These are phyloP conservation scores for Knoxdaviesia capensis DNA, from an alignment of 2,329 filamentous ascomycete genomes.

Conservation along the genomic window DNA sequence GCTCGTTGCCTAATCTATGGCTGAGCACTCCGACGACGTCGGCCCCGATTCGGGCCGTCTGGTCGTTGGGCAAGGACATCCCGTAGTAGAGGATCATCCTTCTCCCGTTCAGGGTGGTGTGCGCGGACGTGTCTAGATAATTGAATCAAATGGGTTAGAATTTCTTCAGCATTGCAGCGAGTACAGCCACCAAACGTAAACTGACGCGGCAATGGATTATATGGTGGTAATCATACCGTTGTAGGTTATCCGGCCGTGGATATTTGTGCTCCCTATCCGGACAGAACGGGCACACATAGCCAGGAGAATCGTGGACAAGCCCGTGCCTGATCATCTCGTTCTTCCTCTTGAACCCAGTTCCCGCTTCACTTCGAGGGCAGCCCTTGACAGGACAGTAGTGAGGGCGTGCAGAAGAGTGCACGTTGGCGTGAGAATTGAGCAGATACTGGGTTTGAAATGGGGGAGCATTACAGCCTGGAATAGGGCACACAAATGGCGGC, in stretches of 20 bases:
- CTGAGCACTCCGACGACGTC: conserved; percentile 43
- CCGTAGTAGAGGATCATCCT: conserved; percentile 63
- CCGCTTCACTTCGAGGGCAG: conserved; percentile 41
- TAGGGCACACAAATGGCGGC: conserved; percentile 2
- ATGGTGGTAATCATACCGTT: conserved; percentile 40
- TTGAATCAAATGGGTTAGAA: neutral
- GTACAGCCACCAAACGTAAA: neutral
- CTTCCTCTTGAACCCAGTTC: conserved; percentile 51
- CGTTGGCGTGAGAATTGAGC: conserved; percentile 60
- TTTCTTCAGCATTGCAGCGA: neutral
- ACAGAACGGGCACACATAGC: conserved; percentile 93
- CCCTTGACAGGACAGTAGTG: conserved; percentile 45
- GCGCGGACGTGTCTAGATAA: conserved; percentile 66
- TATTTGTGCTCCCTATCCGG: conserved; percentile 87
- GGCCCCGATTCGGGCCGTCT: conserved; percentile 64
- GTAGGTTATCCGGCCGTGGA: conserved; percentile 84
- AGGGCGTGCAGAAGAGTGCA: conserved; percentile 43
- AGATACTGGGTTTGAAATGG: conserved; percentile 64
- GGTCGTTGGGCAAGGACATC: conserved; percentile 73
- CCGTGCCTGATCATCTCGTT: conserved; percentile 61
- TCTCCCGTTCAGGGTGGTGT: conserved; percentile 76
- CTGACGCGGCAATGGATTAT: neutral
- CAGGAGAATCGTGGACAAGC: conserved; percentile 81
- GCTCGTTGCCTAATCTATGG: conserved; percentile 5
- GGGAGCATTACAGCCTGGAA: conserved; percentile 43